A percentile compares a stretch with the other conserved stretches of the same genome.
Evolutionary conservation across 2,329 filamentous ascomycete species (phyloP).

Genomic region (Botrytis cinerea): DNA sequence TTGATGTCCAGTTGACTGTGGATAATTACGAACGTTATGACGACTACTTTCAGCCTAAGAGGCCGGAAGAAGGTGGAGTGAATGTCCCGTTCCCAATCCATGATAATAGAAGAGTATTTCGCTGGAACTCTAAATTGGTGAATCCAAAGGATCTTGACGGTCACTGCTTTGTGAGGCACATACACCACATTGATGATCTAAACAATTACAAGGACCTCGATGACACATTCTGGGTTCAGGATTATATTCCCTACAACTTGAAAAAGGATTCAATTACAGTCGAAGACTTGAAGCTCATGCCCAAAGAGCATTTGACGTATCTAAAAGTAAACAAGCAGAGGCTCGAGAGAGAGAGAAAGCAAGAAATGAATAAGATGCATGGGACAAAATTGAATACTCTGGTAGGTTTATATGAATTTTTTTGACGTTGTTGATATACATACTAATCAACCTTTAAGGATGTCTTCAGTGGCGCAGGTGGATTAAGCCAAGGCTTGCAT

Average conservation of each 20-base stretch:
- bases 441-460: not conserved
- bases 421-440: not conserved
- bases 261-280: not conserved
- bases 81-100: not conserved
- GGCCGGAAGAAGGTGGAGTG: not conserved
- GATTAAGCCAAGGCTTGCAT: conserved; percentile 24
- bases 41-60: not conserved
- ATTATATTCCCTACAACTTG: conserved; percentile 11
- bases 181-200: conserved; percentile 28
- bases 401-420: not conserved
- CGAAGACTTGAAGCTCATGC: not conserved
- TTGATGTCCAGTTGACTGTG: not conserved
- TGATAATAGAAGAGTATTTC: conserved; percentile 27
- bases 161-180: conserved; percentile 29
- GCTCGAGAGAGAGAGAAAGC: not conserved
- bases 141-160: conserved; percentile 25
- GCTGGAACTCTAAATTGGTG: not conserved
- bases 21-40: conserved; percentile 26
- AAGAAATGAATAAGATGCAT: conserved; percentile 12
- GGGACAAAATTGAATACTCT: conserved; percentile 5
- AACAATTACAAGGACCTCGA: conserved; percentile 28
- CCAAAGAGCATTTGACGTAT: not conserved
- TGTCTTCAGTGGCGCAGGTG: conserved; percentile 27
- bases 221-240: conserved; percentile 31
- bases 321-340: conserved; percentile 3